Conservation (phyloP, 805 yeast species). For the Kuraishia capsulata region DNA sequence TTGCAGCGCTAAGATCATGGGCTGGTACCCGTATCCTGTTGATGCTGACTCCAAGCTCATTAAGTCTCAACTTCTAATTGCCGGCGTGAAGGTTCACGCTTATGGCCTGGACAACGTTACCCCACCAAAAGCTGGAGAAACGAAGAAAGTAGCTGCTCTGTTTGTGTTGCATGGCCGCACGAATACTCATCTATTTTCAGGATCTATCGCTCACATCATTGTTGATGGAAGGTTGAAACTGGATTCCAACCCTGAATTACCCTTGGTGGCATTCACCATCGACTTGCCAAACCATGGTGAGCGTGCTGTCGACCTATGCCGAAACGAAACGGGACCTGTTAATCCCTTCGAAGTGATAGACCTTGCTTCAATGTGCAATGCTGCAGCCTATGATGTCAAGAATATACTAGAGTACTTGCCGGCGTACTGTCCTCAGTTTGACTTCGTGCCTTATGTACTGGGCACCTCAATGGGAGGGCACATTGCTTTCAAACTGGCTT, state of each 20-base stretch:
- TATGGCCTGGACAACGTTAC: constrained; percentile 28
- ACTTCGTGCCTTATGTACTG: constrained; percentile 27
- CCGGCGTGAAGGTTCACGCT: constrained; percentile 35
- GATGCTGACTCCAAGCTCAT: neutral
- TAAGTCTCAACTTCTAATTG: constrained; percentile 16
- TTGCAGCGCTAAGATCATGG: no score
- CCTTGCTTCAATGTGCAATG: constrained; percentile 38
- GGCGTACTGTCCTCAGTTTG: constrained; percentile 16
- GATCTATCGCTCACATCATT: constrained; percentile 28
- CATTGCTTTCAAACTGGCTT: constrained; percentile 36
- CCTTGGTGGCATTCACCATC: constrained; percentile 36
- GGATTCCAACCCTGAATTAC: constrained; percentile 9
- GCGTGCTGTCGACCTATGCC: constrained; percentile 24
- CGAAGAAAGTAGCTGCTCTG: constrained; percentile 24
- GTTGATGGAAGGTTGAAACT: constrained; percentile 17
- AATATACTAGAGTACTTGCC: constrained; percentile 37
- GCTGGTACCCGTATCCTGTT: neutral
- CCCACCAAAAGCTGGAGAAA: constrained; percentile 11
- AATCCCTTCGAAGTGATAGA: constrained; percentile 42
- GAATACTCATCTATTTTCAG: constrained; percentile 27
- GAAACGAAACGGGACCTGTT: constrained; percentile 39
- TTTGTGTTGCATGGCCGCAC: constrained; percentile 40
- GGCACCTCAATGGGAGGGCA: constrained; percentile 56
- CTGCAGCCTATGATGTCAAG: constrained; percentile 34
- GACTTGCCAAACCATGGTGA: constrained; percentile 52